phyloP scores from a whole-genome alignment of 495 filamentous ascomycete genomes.

The Tirmania nivea region DNA sequence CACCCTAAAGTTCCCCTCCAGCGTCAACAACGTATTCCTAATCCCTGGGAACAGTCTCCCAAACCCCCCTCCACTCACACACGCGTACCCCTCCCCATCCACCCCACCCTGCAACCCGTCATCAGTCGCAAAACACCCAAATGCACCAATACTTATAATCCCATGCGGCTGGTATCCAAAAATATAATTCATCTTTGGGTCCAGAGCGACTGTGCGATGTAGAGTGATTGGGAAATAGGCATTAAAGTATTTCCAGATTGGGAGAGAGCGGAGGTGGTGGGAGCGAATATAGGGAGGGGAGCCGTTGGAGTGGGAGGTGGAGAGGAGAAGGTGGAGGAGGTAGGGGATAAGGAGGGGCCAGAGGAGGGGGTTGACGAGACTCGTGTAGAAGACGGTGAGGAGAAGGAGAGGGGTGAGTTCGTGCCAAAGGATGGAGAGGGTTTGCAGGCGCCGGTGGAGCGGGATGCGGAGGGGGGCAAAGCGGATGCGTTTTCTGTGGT shows the following conservation, averaged over 20 bases:
- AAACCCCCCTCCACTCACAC: slow-evolving; percentile 33
- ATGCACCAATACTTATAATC: slow-evolving; percentile 89
- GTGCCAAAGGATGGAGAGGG: slow-evolving; percentile 63
- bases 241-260: slow-evolving; percentile 71
- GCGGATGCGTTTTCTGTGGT: slow-evolving; percentile 29
- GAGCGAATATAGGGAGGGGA: slow-evolving; percentile 44
- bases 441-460: slow-evolving; percentile 67
- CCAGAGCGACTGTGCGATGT: slow-evolving; percentile 60
- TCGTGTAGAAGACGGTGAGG: slow-evolving; percentile 69
- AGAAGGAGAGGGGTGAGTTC: slow-evolving; percentile 56
- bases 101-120: slow-evolving; percentile 23
- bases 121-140: slow-evolving; percentile 79
- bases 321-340: slow-evolving; percentile 57
- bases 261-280: slow-evolving; percentile 46
- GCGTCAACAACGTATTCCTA: slow-evolving; percentile 72
- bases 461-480: slow-evolving; percentile 82
- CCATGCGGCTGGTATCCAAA: slow-evolving; percentile 96
- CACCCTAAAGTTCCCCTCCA: slow-evolving; percentile 85
- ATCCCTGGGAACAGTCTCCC: slow-evolving; percentile 84
- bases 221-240: slow-evolving; percentile 78
- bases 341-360: slow-evolving; percentile 91
- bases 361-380: slow-evolving; percentile 68
- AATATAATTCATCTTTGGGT: slow-evolving; percentile 78
- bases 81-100: slow-evolving; percentile 15
- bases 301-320: slow-evolving; percentile 51